phyloP scores from a whole-genome alignment of 352 stramenopile genomes.

The Aphanomyces invadans region DNA sequence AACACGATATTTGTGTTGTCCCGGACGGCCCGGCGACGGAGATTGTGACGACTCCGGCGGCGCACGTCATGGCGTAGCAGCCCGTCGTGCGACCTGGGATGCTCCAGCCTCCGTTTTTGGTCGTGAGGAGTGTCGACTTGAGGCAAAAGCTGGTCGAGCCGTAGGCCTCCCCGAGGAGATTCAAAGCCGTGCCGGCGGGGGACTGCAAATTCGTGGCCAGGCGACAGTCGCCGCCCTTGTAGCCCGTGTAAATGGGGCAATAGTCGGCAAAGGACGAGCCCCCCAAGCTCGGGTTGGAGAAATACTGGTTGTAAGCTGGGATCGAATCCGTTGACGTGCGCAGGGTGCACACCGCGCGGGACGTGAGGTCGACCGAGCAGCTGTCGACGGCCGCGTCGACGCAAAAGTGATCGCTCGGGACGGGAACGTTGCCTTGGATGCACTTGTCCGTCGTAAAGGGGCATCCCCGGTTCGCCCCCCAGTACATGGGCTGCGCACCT shows the following conservation, averaged over 20 bases:
- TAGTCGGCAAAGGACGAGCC: slow-evolving; percentile 67
- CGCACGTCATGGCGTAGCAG: slow-evolving; percentile 70
- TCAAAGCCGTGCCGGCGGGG: slow-evolving; percentile 43
- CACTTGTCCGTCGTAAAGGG: slow-evolving; percentile 58
- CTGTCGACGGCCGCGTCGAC: slow-evolving; percentile 45
- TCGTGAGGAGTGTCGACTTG: slow-evolving; percentile 49
- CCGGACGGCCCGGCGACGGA: slow-evolving; percentile 23
- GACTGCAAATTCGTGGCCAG: slow-evolving; percentile 44
- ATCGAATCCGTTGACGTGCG: slow-evolving; percentile 35
- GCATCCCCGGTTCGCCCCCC: slow-evolving; percentile 56
- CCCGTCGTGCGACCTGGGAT: slow-evolving; percentile 54
- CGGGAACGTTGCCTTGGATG: slow-evolving; percentile 36
- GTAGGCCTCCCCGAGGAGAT: slow-evolving; percentile 73
- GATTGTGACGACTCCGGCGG: slow-evolving; percentile 35
- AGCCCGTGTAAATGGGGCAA: slow-evolving; percentile 70
- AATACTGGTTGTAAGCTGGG: slow-evolving; percentile 52
- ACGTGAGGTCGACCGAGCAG: slow-evolving; percentile 65
- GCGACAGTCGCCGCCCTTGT: slow-evolving; percentile 56
- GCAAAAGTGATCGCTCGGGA: slow-evolving; percentile 59
- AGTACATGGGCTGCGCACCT: slow-evolving; percentile 48
- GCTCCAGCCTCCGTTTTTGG: slow-evolving; percentile 48
- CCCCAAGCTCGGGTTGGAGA: slow-evolving; percentile 41
- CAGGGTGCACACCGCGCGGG: slow-evolving; percentile 57
- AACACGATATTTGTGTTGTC: slow-evolving; percentile 38
- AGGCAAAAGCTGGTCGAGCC: slow-evolving; percentile 66